Base-by-base conservation (phyloP, 2,329 filamentous ascomycete species). In the Scleromitrula shiraiana region DNA sequence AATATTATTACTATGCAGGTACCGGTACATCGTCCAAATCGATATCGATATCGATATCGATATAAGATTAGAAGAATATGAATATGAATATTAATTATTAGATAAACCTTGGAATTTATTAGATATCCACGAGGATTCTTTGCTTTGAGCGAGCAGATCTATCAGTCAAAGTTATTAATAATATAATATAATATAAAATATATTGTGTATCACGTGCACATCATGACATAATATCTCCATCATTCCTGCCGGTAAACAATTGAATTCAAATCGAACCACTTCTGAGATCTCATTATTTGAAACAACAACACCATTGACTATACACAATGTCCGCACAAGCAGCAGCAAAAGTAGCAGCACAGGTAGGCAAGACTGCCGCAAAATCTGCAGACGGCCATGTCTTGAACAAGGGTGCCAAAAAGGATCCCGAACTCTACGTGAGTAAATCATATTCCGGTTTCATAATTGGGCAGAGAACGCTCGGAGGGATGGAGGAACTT, bases 391-490 rank as follows among this genome's bases (percentile, higher is more conserved):
- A 74, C 57, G 65, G 69, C 50, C 48, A 54, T 56, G 51, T 59
- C 57, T 49, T 85, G 62, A 75, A 78, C 64, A 74, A 79, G 65
- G 82, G 76, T 59, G 79, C 81, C 49, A 82, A 78, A 72, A 73
- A 73, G 66, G 82, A 88, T 67, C 83, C 83, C 50, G 83, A 88
- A 72, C 81, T 87, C 65, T 85, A 83, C 66, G 83, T 87, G 78
- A 58, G 78, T 55, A 35, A 24, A 32, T 22, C 19, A 37, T 24
- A 29, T 45, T 44, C 24, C 19, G 6, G 12, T 35, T n/a, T 27
- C 22, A 27, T 12, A 26, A 19, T 24, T 27, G 12, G 24, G 15
- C n/a, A 38, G 20, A 38, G 10, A 23, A 20, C 14, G 8, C 20
- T 22, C 23, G 9, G 35, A 22, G 14, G 23, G 14, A 2, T 15